Conservation (phyloP, 2,329 filamentous ascomycete genomes). For the Teratosphaeria nubilosa region DNA sequence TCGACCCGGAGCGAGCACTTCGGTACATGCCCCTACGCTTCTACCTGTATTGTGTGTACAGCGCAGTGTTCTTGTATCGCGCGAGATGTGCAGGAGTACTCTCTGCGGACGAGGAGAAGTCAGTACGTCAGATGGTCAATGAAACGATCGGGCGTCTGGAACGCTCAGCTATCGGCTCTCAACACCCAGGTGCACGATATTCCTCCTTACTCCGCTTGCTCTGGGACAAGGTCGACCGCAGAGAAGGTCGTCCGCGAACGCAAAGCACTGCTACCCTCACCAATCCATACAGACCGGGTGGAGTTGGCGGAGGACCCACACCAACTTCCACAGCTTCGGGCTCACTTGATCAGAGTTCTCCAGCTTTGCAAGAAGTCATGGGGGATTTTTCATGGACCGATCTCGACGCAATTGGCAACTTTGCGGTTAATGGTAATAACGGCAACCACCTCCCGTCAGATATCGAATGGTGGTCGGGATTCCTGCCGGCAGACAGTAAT, state of each 20-base stretch:
- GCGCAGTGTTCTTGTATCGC: constrained; percentile 40
- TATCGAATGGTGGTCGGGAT: constrained; percentile 28
- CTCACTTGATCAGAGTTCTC: constrained; percentile 22
- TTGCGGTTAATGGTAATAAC: constrained; percentile 34
- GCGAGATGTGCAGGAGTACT: constrained; percentile 39
- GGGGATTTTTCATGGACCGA: constrained; percentile 43
- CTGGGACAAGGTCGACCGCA: constrained; percentile 37
- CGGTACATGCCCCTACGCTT: constrained; percentile 41
- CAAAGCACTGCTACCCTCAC: constrained; percentile 19
- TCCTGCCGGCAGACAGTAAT: constrained; percentile 26
- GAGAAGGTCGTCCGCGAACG: constrained; percentile 15
- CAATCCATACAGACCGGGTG: constrained; percentile 32
- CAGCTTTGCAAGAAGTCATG: constrained; percentile 35
- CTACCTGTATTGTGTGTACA: constrained; percentile 41
- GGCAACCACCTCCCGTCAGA: constrained; percentile 17
- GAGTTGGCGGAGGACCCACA: constrained; percentile 26
- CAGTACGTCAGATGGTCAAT: constrained; percentile 37
- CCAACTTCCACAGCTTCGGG: constrained; percentile 16
- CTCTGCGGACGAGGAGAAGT: constrained; percentile 36
- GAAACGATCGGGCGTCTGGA: constrained; percentile 36
- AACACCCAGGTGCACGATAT: constrained; percentile 39
- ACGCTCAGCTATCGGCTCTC: constrained; percentile 34
- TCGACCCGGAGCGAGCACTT: constrained; percentile 36
- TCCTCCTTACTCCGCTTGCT: constrained; percentile 36
- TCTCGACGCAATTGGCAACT: constrained; percentile 38